A percentile compares a stretch with the other conserved stretches of the same genome.
Conservation (phyloP, 164 flowering plant species). For the Vitis riparia region DNA sequence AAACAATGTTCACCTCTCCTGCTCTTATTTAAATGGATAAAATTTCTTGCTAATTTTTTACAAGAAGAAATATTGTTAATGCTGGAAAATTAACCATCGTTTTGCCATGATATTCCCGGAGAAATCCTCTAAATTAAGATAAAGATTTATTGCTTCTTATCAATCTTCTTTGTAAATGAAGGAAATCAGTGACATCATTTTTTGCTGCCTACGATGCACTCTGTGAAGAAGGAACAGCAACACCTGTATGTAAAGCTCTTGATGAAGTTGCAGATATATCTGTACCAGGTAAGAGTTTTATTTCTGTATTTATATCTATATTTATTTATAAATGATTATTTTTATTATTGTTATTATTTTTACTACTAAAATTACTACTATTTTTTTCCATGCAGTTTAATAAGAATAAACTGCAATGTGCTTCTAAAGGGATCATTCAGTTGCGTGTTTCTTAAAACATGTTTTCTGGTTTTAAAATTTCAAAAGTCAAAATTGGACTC, state of each 20-base stretch:
- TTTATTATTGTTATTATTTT: too few relatives aligned
- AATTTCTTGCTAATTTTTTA: neutral
- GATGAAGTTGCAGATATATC: conserved; percentile 93
- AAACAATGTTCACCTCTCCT: neutral
- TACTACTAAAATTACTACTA: neutral
- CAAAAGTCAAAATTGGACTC: neutral
- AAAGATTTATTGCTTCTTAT: conserved; percentile 4
- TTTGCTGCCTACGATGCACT: conserved; percentile 94
- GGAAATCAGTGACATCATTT: conserved; percentile 90
- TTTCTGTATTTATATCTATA: too few relatives aligned
- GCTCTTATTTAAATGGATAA: neutral
- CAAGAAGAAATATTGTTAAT: neutral
- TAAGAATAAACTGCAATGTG: neutral
- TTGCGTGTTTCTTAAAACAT: neutral
- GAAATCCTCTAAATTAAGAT: neutral
- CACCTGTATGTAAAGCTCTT: conserved; percentile 82
- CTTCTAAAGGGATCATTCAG: neutral
- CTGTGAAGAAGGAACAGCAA: conserved; percentile 94
- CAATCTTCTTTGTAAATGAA: conserved; percentile 20
- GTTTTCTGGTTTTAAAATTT: neutral
- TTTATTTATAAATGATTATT: too few relatives aligned
- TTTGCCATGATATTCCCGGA: neutral
- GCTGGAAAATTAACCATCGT: neutral
- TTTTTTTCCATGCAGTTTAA: neutral
- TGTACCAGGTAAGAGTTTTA: conserved; percentile 63